Percentiles rank a stretch among this genome's conserved stretches.
These are phyloP conservation scores for Epichloe coenophiala DNA, from an alignment of 2,329 filamentous ascomycete genomes.

Conservation along the genomic window DNA sequence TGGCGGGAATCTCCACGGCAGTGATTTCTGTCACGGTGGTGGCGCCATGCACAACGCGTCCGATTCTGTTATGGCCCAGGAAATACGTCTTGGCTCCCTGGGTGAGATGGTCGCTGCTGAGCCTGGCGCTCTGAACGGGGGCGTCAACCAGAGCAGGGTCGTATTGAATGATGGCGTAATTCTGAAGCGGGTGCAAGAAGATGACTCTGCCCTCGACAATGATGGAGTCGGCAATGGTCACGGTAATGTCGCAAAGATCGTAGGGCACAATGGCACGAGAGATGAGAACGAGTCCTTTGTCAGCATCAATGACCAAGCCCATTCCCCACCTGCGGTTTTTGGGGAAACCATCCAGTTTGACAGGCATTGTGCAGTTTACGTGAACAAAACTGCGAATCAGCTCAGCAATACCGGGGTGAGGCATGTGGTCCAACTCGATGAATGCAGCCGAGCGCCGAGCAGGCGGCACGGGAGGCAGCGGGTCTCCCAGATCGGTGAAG, in stretches of 20 bases:
- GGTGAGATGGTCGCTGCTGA: constrained; percentile 70
- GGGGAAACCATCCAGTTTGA: constrained; percentile 97
- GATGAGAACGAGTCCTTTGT: constrained; percentile 87
- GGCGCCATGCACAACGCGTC: constrained; percentile 82
- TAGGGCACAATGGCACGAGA: constrained; percentile 91
- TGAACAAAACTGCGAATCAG: constrained; percentile 91
- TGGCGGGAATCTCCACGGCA: constrained; percentile 90
- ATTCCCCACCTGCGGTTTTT: constrained; percentile 90
- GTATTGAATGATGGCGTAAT: constrained; percentile 92
- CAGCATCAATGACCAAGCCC: constrained; percentile 92
- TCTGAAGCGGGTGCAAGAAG: constrained; percentile 92
- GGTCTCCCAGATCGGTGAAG: constrained; percentile 71
- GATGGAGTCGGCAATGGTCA: constrained; percentile 94
- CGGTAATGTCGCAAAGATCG: constrained; percentile 88
- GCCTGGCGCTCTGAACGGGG: constrained; percentile 75
- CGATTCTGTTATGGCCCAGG: constrained; percentile 95
- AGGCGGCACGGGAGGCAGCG: constrained; percentile 60
- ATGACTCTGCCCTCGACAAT: constrained; percentile 88
- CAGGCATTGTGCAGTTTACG: constrained; percentile 80
- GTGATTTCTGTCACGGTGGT: constrained; percentile 96
- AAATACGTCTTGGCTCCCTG: constrained; percentile 94
- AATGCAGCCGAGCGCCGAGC: constrained; percentile 73
- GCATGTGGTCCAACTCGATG: constrained; percentile 79
- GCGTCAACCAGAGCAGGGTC: constrained; percentile 88
- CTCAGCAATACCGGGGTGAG: constrained; percentile 80